Conservation (phyloP, 306 rosid genomes). For the Fragaria ananassa region DNA sequence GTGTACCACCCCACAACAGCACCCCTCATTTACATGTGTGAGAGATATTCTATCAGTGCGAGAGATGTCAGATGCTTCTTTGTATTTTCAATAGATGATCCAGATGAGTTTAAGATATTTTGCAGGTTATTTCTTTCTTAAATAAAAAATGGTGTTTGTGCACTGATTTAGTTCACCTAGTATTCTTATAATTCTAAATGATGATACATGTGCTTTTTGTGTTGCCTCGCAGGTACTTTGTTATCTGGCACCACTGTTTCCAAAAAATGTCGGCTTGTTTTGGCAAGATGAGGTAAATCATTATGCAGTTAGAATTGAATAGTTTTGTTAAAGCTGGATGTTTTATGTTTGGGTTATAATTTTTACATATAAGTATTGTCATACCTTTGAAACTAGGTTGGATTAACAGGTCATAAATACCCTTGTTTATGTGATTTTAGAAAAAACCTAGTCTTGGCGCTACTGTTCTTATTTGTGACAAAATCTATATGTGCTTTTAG, state of each 20-base stretch:
- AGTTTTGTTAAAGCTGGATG: conserved; percentile 9
- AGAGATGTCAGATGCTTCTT: neutral
- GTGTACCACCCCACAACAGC: neutral
- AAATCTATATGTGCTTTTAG: neutral
- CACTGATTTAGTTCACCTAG: neutral
- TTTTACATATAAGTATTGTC: conserved; percentile 8
- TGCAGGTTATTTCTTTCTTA: neutral
- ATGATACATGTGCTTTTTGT: conserved; percentile 10
- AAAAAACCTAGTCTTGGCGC: neutral
- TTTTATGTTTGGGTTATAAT: neutral
- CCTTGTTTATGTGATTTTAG: neutral
- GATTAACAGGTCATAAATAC: neutral
- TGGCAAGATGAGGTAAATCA: conserved; percentile 96
- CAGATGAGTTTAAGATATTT: neutral
- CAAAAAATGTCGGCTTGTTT: conserved; percentile 69
- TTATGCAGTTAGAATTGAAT: conserved; percentile 10
- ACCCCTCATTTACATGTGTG: neutral
- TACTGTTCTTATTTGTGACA: neutral
- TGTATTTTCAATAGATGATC: neutral
- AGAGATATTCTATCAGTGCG: neutral
- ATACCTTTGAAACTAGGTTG: neutral
- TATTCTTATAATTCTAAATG: conserved; percentile 21
- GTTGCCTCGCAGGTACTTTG: conserved; percentile 64
- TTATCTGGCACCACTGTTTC: conserved; percentile 83
- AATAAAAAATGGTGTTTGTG: neutral